These are phyloP conservation scores for Lasiodiplodia theobromae DNA, from an alignment of 2,329 filamentous ascomycete genomes.

Conservation along the genomic window DNA sequence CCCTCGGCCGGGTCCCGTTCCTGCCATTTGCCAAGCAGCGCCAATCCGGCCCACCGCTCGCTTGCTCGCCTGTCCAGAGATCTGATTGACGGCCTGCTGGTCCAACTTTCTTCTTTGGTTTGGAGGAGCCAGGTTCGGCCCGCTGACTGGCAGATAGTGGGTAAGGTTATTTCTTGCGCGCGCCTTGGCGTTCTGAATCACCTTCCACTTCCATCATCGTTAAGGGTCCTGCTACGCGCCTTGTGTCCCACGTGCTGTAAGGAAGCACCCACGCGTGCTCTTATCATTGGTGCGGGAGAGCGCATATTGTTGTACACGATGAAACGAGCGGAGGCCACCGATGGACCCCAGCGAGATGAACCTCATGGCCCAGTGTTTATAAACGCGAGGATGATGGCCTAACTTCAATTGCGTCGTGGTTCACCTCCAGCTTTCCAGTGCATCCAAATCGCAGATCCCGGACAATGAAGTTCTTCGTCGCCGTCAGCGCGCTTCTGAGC, in stretches of 20 bases:
- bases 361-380: conserved; percentile 16
- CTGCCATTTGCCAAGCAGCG: conserved; percentile 10
- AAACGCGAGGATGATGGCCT: conserved; percentile 3
- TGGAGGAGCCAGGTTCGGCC: conserved; percentile 1
- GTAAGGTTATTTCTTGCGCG: conserved; percentile 21
- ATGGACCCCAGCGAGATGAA: background rate
- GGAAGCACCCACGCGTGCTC: conserved; percentile 13
- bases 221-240: conserved; percentile 8
- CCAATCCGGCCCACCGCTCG: conserved; percentile 2
- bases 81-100: background rate
- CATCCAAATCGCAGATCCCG: background rate
- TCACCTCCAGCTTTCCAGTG: background rate
- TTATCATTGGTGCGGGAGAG: conserved; percentile 13
- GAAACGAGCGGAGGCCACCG: conserved; percentile 18
- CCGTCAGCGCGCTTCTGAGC: conserved; percentile 20
- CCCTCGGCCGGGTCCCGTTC: background rate
- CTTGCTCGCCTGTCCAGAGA: background rate
- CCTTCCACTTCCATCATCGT: conserved; percentile 30
- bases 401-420: background rate
- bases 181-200: conserved; percentile 25
- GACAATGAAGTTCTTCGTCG: conserved; percentile 22
- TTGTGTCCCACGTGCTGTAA: conserved; percentile 17
- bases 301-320: conserved; percentile 2
- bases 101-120: background rate
- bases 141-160: conserved; percentile 18